Evolutionary conservation across 805 yeast genomes (phyloP).

Genomic region (Monosporozyma yasuniensis): DNA sequence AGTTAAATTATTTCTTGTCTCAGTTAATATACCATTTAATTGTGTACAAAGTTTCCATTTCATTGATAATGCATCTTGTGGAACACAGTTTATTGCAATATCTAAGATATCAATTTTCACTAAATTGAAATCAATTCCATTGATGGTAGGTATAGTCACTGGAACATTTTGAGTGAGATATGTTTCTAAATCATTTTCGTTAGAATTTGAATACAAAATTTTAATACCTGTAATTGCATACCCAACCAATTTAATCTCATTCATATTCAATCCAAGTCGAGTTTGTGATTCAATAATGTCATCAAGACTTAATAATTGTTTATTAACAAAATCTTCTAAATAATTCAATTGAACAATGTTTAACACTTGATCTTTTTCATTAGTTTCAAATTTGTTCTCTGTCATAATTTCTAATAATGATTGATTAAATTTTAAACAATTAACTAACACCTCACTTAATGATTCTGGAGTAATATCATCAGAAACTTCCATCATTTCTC

Average conservation of each 20-base stretch:
- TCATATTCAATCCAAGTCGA: background rate
- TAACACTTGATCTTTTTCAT: background rate
- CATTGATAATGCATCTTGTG: conserved; percentile 1
- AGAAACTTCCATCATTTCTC: conserved; percentile 21
- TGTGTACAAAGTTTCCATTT: conserved; percentile 18
- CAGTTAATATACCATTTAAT: conserved; percentile 12
- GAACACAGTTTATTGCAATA: conserved; percentile 11
- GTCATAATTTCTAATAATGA: conserved; percentile 15
- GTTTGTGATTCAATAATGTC: conserved; percentile 8
- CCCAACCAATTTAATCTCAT: background rate
- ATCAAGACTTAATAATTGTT: conserved; percentile 13
- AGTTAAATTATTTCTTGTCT: conserved; percentile 12
- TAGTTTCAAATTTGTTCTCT: conserved; percentile 7
- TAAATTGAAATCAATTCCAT: conserved; percentile 8
- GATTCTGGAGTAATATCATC: conserved; percentile 22
- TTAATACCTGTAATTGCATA: background rate
- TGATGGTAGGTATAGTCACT: background rate
- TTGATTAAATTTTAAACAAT: conserved; percentile 16
- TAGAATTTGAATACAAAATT: background rate
- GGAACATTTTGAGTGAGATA: background rate
- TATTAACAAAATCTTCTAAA: conserved; percentile 13
- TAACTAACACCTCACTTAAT: conserved; percentile 16
- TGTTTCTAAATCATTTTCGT: background rate
- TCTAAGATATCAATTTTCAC: conserved; percentile 15
- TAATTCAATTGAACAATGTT: conserved; percentile 17